Conservation (phyloP, 106 monocot genomes). For the Narthecium ossifragum region DNA sequence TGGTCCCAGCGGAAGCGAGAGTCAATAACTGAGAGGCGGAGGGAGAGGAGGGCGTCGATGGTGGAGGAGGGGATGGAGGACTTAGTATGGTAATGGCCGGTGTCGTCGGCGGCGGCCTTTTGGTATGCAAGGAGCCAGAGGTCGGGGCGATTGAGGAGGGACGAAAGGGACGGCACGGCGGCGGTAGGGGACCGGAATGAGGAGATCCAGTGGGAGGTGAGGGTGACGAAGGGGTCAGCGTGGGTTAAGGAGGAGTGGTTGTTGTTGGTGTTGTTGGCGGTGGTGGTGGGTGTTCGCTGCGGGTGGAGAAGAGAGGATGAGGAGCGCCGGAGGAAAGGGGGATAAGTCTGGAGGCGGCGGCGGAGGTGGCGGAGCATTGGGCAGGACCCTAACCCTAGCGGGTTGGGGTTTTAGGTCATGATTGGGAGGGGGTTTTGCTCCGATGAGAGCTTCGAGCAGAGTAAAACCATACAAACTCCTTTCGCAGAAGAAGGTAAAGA, state of each 20-base stretch:
- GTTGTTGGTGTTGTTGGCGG: background rate
- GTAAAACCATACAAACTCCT: too few relatives aligned
- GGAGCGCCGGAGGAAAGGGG: background rate
- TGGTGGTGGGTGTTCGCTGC: slow-evolving; percentile 4
- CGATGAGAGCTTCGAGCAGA: too few relatives aligned
- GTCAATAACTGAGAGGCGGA: slow-evolving; percentile 90
- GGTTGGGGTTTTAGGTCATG: too few relatives aligned
- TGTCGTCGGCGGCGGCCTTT: slow-evolving; percentile 85
- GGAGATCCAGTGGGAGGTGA: slow-evolving; percentile 67
- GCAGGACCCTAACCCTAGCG: too few relatives aligned
- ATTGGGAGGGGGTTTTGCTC: too few relatives aligned
- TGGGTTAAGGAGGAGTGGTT: slow-evolving; percentile 37
- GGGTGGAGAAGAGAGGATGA: background rate
- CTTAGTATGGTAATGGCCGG: slow-evolving; percentile 75
- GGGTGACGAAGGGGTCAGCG: slow-evolving; percentile 57
- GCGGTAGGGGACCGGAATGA: slow-evolving; percentile 49
- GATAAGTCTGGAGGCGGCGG: background rate
- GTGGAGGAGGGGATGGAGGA: slow-evolving; percentile 41
- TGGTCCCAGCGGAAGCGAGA: slow-evolving; percentile 85
- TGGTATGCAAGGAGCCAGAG: slow-evolving; percentile 96
- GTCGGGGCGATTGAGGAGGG: slow-evolving; percentile 48
- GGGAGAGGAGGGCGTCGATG: slow-evolving; percentile 62
- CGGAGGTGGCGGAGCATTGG: background rate
- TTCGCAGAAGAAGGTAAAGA: too few relatives aligned
- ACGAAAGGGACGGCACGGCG: slow-evolving; percentile 34